These are phyloP conservation scores for Mortierella hygrophila DNA, from an alignment of 192 early-diverging fungal genomes.

Conservation along the genomic window DNA sequence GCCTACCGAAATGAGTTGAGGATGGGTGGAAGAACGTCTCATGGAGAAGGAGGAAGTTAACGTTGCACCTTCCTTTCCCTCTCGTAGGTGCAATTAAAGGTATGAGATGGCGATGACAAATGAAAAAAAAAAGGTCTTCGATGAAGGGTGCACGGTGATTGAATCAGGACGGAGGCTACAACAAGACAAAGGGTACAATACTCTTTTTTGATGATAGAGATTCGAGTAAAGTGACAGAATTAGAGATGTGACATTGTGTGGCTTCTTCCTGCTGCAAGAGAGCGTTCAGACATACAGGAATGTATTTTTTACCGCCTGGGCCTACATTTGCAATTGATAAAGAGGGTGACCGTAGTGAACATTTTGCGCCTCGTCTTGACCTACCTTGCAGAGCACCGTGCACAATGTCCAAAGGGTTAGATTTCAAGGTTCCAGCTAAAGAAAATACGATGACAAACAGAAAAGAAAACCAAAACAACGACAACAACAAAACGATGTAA, in stretches of 20 bases:
- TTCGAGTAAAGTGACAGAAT: neutral
- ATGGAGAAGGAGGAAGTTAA: no score
- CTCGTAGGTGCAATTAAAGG: no score
- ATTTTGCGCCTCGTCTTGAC: neutral
- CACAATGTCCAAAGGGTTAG: neutral
- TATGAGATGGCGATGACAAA: no score
- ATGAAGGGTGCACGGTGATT: no score
- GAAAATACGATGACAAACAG: slow-evolving; percentile 1
- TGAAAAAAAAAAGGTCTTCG: no score
- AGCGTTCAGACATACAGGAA: neutral
- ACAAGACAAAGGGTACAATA: no score
- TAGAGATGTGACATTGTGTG: neutral
- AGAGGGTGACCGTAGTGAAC: neutral
- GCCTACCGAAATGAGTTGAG: neutral
- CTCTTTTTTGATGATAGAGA: neutral
- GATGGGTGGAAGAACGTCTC: no score
- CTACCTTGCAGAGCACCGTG: neutral
- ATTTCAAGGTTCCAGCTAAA: neutral
- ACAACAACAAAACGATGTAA: no score
- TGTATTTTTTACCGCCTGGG: neutral
- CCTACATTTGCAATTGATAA: neutral
- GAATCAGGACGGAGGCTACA: no score
- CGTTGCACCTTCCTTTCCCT: no score
- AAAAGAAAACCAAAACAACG: neutral
- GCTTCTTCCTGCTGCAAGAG: neutral